Percentiles rank a stretch among this genome's conserved stretches.
Evolutionary conservation across 495 filamentous ascomycete genomes (phyloP).

Genomic region (Aspergillus haitiensis): DNA sequence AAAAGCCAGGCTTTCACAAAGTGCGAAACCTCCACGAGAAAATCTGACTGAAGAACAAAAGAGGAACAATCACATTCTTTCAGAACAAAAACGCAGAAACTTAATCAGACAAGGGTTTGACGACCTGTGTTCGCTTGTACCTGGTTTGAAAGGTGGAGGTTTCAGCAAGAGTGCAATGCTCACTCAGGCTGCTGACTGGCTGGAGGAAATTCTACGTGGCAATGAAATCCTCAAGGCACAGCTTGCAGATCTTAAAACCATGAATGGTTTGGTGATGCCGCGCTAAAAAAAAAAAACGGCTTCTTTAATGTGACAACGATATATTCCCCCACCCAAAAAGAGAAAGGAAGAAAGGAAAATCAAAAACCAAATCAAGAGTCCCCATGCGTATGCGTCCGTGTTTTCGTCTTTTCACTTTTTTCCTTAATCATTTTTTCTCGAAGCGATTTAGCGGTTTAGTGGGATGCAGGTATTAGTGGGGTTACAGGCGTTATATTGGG

Average conservation of each 20-base stretch:
- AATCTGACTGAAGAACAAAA: constrained; percentile 85
- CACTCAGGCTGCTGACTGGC: constrained; percentile 66
- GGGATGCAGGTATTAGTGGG: constrained; percentile 14
- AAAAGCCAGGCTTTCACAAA: constrained; percentile 34
- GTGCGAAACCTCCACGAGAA: constrained; percentile 59
- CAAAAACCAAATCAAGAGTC: no score
- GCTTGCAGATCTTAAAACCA: constrained; percentile 45
- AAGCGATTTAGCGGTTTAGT: constrained; percentile 24
- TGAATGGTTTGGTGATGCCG: constrained; percentile 47
- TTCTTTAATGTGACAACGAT: constrained; percentile 28
- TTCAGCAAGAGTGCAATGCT: constrained; percentile 81
- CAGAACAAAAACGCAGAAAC: constrained; percentile 82
- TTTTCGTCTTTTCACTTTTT: neutral
- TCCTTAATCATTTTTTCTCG: constrained; percentile 7
- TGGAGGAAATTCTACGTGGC: constrained; percentile 67
- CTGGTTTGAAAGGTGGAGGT: constrained; percentile 64
- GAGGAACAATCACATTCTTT: constrained; percentile 81
- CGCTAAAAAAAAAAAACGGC: constrained; percentile 30
- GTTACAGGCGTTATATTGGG: constrained; percentile 17
- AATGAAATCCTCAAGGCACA: constrained; percentile 56
- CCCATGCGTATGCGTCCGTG: no score
- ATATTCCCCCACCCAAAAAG: no score
- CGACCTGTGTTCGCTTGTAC: constrained; percentile 68
- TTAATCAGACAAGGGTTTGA: constrained; percentile 77
- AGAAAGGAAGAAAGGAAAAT: no score